Base-by-base conservation (phyloP, 2,329 filamentous ascomycete species). In the Diaporthe nobilis region DNA sequence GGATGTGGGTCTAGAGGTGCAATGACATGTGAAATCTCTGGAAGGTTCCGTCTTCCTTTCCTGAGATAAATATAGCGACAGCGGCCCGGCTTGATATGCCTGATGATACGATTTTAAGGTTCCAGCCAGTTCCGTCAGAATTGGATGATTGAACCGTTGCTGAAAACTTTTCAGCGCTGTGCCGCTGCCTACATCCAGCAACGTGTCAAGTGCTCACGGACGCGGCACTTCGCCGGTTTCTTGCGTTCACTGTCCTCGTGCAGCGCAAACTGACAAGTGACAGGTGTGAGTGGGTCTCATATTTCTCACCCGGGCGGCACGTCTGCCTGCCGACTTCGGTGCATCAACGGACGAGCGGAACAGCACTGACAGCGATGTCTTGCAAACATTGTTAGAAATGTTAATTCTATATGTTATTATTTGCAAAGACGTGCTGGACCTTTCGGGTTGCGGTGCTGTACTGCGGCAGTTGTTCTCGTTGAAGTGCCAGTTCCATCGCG, bases 231-330 rank as follows among this genome's bases (percentile, higher is more conserved):
- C 7, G 65, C 65, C 65, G 49, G 34, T 55, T 70, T 5, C 65
- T 42, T 42, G 34, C 28, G 65, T 28, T 55, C 15, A 42, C 34
- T 68, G 47, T 70, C 49, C 34, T 70, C 49, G 65, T 70, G 65
- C 65, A 31, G 65, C 49, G 13, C 65, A 55, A 70, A 70, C 47
- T 70, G 65, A 70, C 34, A 70, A 70, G 49, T 70, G 65, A 70
- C 65, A 70, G 49, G 65, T 55, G 65, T 70, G 65, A 42, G 65
- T 70, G 65, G 65, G 65, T 55, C 65, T 55, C 65, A 22, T 20
- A 31, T 55, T 70, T 22, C 44, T 68, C 63, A 37, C 63, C 39
- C 65, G 34, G 28, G 47, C 65, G 47, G 47, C 47, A 22, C 28
- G 31, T 37, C 47, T 55, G 34, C 31, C 65, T 42, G 65, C 65